Conservation (phyloP, 2,329 filamentous ascomycete species). For the Colletotrichum musae region DNA sequence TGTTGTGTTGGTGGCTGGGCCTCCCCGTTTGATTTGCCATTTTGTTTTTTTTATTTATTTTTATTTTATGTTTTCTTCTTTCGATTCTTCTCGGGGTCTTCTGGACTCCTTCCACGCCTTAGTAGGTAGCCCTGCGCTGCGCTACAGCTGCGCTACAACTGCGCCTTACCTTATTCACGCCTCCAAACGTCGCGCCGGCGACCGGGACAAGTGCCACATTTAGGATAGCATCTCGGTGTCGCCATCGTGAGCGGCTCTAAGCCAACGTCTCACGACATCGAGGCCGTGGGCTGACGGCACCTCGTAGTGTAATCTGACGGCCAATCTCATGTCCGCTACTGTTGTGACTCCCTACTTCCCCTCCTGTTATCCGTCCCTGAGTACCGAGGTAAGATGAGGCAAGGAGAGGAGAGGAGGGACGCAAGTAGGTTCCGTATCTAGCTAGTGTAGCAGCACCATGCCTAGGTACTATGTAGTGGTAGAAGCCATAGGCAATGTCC, state of each 20-base stretch:
- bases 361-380: no score
- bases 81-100: no score
- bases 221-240: constrained; percentile 10
- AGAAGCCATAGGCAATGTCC: background rate
- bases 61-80: background rate
- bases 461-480: background rate
- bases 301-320: constrained; percentile 13
- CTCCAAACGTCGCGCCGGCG: constrained; percentile 13
- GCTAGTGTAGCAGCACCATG: no score
- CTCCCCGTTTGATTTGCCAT: constrained; percentile 2
- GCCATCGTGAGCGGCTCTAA: constrained; percentile 14
- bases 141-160: background rate
- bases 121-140: background rate
- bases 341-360: no score
- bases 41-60: background rate
- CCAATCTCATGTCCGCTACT: no score
- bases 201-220: constrained; percentile 16
- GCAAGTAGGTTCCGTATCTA: no score
- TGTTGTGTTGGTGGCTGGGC: background rate
- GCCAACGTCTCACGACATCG: constrained; percentile 23
- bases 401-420: no score
- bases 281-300: background rate
- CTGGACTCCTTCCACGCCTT: no score
- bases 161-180: constrained; percentile 25
- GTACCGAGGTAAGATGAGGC: no score